A percentile compares a stretch with the other conserved stretches of the same genome.
These are phyloP conservation scores for Paraphoma chrysanthemicola DNA, from an alignment of 2,329 filamentous ascomycete species.

Conservation along the genomic window DNA sequence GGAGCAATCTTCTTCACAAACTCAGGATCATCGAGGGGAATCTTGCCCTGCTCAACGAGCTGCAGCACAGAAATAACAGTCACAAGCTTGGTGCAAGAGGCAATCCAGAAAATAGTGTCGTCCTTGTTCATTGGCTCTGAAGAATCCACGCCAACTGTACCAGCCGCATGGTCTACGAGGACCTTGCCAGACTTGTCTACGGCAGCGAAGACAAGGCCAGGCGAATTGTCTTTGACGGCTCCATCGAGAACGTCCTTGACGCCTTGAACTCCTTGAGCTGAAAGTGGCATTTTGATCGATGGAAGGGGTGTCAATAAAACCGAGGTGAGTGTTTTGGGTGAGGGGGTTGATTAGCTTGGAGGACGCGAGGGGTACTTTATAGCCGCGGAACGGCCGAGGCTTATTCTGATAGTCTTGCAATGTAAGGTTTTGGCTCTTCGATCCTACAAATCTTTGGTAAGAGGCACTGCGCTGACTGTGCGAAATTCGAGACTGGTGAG, in stretches of 20 bases:
- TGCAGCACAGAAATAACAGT: constrained; percentile 43
- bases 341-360: background rate
- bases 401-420: background rate
- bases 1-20: constrained; percentile 41
- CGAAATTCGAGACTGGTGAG: no score
- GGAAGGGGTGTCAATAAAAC: background rate
- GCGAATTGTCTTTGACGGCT: constrained; percentile 42
- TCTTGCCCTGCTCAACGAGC: constrained; percentile 46
- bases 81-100: constrained; percentile 57
- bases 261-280: constrained; percentile 31
- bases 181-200: constrained; percentile 53
- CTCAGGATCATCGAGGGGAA: constrained; percentile 44
- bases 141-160: constrained; percentile 48
- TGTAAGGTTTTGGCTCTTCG: background rate
- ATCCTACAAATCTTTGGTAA: no score
- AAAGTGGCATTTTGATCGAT: constrained; percentile 37
- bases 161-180: constrained; percentile 52
- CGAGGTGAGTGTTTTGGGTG: background rate
- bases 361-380: background rate
- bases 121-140: constrained; percentile 65
- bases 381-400: background rate
- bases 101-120: constrained; percentile 63
- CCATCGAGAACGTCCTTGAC: constrained; percentile 48
- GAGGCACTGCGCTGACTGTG: background rate
- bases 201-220: constrained; percentile 55